Evolutionary conservation across 495 filamentous ascomycete species (phyloP).

Genomic region (Cladorrhinum samala): DNA sequence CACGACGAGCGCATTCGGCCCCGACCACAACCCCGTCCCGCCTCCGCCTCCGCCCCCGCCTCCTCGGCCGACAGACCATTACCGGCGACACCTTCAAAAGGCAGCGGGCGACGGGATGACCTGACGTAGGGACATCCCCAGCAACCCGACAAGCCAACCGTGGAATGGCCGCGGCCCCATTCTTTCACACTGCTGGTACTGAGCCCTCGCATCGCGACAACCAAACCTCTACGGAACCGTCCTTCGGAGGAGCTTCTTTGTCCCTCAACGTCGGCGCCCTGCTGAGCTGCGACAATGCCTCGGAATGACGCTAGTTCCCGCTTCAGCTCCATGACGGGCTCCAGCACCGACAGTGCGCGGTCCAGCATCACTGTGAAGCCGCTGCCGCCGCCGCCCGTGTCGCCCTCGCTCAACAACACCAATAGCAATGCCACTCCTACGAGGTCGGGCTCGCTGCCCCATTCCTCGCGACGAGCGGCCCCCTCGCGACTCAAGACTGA

Average conservation of each 20-base stretch:
- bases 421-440: slow-evolving; percentile 29
- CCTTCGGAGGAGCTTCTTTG: slow-evolving; percentile 14
- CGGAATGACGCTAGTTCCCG: slow-evolving; percentile 49
- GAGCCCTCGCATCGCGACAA: background rate
- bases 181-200: too few species aligned
- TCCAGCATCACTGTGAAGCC: slow-evolving; percentile 55
- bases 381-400: slow-evolving; percentile 40
- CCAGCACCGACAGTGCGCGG: slow-evolving; percentile 52
- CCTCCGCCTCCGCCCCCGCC: too few species aligned
- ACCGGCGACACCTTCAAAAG: background rate
- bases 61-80: too few species aligned
- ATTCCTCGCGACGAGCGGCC: slow-evolving; percentile 38
- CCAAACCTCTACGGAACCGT: too few species aligned
- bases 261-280: slow-evolving; percentile 15
- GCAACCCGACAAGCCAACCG: background rate
- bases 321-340: slow-evolving; percentile 59
- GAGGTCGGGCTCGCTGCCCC: slow-evolving; percentile 20
- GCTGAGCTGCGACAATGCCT: slow-evolving; percentile 47
- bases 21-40: too few species aligned
- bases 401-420: slow-evolving; percentile 35
- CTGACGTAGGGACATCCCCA: background rate
- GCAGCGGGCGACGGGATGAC: background rate
- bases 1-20: too few species aligned
- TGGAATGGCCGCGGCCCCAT: background rate
- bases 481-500: slow-evolving; percentile 54